These are phyloP conservation scores for Lotus japonicus DNA, from an alignment of 306 rosid species.

Conservation along the genomic window DNA sequence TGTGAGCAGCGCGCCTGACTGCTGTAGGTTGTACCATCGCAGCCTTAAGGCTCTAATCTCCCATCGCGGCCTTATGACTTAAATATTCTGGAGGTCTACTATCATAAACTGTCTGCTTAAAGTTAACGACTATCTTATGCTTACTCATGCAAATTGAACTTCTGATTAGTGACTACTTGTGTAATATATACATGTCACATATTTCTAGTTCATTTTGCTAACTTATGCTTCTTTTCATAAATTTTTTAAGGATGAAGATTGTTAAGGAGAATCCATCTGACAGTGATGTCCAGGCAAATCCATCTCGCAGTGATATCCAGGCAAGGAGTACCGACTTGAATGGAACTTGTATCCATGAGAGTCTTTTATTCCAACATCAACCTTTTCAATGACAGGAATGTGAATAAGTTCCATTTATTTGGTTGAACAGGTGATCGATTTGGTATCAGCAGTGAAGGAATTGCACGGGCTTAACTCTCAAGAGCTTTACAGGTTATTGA, in stretches of 20 bases:
- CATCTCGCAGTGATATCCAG: conserved; percentile 42
- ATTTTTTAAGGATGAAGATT: conserved; percentile 51
- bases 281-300: conserved; percentile 53
- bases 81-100: not conserved
- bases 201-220: conserved; percentile 21
- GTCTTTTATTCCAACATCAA: conserved; percentile 7
- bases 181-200: not conserved
- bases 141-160: not conserved
- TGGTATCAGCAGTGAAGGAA: conserved; percentile 60
- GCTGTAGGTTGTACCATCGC: no score
- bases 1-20: not conserved
- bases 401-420: conserved; percentile 30
- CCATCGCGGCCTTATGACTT: not conserved
- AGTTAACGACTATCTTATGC: not conserved
- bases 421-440: conserved; percentile 55
- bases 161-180: not conserved
- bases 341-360: conserved; percentile 7
- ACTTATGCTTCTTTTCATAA: not conserved
- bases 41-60: no score
- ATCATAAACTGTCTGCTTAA: not conserved
- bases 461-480: conserved; percentile 57
- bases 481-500: conserved; percentile 65
- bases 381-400: conserved; percentile 5
- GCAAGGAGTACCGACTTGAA: conserved; percentile 39
- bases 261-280: conserved; percentile 54